A percentile compares a stretch with the other conserved stretches of the same genome.
Evolutionary conservation across 2,329 filamentous ascomycete genomes (phyloP).

Genomic region (Ceratocystis colombiana): DNA sequence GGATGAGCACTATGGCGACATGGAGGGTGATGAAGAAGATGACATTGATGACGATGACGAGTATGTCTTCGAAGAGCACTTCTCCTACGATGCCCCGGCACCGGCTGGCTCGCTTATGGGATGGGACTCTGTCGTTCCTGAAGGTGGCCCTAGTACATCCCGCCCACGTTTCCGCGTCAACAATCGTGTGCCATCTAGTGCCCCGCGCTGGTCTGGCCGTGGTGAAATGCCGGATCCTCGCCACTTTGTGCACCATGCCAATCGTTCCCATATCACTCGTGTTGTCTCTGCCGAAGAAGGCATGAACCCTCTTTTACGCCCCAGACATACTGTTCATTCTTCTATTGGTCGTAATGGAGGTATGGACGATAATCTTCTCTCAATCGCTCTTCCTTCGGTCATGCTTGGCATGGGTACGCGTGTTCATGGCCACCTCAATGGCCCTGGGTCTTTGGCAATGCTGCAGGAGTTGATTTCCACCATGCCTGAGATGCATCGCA

Average conservation of each 20-base stretch:
- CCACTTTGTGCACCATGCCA: conserved; percentile 1
- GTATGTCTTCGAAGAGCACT: conserved; percentile 51
- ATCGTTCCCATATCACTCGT: conserved; percentile 11
- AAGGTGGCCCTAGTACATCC: conserved; percentile 27
- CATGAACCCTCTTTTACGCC: conserved; percentile 74
- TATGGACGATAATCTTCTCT: conserved; percentile 34
- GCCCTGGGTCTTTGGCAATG: conserved; percentile 45
- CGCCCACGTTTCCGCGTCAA: conserved; percentile 38
- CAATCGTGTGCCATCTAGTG: conserved; percentile 5
- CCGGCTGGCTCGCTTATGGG: conserved; percentile 42
- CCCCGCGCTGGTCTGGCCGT: conserved; percentile 18
- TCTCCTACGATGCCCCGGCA: conserved; percentile 39
- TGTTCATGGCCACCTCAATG: conserved; percentile 24
- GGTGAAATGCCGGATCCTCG: conserved; percentile 17
- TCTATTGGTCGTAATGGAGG: conserved; percentile 41
- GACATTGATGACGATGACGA: conserved; percentile 62
- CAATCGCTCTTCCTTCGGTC: conserved; percentile 40
- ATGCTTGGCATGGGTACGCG: conserved; percentile 34
- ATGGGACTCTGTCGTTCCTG: conserved; percentile 40
- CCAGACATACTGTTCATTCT: conserved; percentile 41
- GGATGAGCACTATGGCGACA: conserved; percentile 44
- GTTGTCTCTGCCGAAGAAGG: conserved; percentile 60
- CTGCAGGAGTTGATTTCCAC: conserved; percentile 48
- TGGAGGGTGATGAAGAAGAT: conserved; percentile 42
- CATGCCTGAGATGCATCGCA: conserved; percentile 39